Evolutionary conservation across 2,329 filamentous ascomycete genomes (phyloP).

Genomic region (Talaromyces atroroseus): DNA sequence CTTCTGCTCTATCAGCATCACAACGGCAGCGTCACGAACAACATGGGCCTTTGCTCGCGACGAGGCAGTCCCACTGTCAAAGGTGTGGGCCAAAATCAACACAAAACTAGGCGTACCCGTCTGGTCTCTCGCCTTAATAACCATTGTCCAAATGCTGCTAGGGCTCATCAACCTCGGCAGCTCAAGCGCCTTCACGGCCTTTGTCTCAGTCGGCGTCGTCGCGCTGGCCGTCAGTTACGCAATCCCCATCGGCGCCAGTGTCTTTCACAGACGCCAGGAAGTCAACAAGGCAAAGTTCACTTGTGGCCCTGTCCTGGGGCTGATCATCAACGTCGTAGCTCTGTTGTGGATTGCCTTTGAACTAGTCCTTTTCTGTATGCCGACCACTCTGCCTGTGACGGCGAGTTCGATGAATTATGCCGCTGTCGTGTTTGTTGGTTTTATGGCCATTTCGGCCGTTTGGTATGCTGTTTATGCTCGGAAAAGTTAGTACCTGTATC

Average conservation of each 20-base stretch:
- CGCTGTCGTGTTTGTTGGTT: constrained; percentile 52
- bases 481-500: constrained; percentile 38
- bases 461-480: constrained; percentile 51
- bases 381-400: constrained; percentile 50
- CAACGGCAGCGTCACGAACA: constrained; percentile 44
- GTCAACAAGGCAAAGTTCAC: constrained; percentile 48
- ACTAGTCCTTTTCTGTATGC: constrained; percentile 50
- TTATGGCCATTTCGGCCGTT: constrained; percentile 45
- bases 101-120: constrained; percentile 35
- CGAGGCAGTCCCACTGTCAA: constrained; percentile 38
- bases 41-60: constrained; percentile 46
- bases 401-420: constrained; percentile 54
- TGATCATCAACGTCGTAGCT: constrained; percentile 43
- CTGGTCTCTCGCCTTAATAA: constrained; percentile 39
- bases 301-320: constrained; percentile 40
- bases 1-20: constrained; percentile 52
- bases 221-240: constrained; percentile 52
- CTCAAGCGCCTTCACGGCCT: constrained; percentile 45
- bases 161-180: constrained; percentile 47
- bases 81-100: constrained; percentile 34
- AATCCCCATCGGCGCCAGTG: constrained; percentile 51
- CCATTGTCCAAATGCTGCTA: constrained; percentile 45
- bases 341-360: constrained; percentile 50
- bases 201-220: constrained; percentile 53
- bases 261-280: constrained; percentile 43